Base-by-base conservation (phyloP, 2,329 filamentous ascomycete species). In the Calonectria ilicicola region DNA sequence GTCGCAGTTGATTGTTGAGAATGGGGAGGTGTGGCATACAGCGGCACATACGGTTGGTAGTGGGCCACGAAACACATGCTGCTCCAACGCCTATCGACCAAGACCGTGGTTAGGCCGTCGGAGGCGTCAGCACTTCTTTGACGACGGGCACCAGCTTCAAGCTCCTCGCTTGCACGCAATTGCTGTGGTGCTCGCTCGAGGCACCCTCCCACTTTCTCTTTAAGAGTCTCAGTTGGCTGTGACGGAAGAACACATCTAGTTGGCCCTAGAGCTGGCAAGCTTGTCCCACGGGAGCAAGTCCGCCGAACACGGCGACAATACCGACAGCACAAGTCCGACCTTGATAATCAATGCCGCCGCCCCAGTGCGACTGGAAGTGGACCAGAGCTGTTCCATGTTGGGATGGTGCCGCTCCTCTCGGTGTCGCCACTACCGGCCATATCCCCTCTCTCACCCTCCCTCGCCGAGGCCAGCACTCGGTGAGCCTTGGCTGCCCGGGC, bases 401-500 rank as follows among this genome's bases (percentile, higher is more conserved):
- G 72, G 74, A 72, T 72, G 65, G 65, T 62, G 62, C 53, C 51
- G 44, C 40, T 40, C 62, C 49, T 66, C 53, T 72, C 67, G 71
- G 74, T 69, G 75, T 74, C 70, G 75, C 77, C 71, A 78, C 76
- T 69, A 38, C 73, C 27, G 74, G 49, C 38, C 27, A 32, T 51
- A 67, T 67, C 51, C 66, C 67, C 71, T 64, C 65, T 65, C 60
- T 67, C 70, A 74, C 70, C 69, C 74, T 75, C 60, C 60, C 66
- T 75, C 74, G 71, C 77, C 70, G 78, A 76, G 63, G 68, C 65
- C 74, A 73, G 73, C 38, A 77, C 76, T 79, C 74, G 78, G 76
- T 80, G 77, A 78, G 65, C 58, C 58, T 72, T 79, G 58, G 62
- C 77, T 67, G 74, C 70, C 73, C 78, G 78, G 75, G 29, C 74